Evolutionary conservation across 371 early-diverging fungal species (phyloP).

Genomic region (Sporodiniella umbellata): DNA sequence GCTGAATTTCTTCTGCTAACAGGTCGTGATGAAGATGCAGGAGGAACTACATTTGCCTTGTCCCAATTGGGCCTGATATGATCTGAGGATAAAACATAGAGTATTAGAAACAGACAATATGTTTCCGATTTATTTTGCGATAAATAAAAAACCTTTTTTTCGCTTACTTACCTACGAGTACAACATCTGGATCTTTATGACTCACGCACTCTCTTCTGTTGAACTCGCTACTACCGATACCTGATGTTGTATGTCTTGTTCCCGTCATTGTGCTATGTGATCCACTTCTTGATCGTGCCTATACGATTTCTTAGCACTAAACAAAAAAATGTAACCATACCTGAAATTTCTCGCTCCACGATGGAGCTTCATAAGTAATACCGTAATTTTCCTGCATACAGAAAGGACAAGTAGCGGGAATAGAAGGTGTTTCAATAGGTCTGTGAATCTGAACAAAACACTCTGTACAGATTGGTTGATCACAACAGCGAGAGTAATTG

Average conservation of each 20-base stretch:
- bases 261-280: conserved; percentile 27
- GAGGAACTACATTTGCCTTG: conserved; percentile 27
- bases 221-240: conserved; percentile 21
- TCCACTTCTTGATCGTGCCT: conserved; percentile 23
- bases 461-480: conserved; percentile 93
- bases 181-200: conserved; percentile 64
- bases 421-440: conserved; percentile 49
- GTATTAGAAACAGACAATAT: too few relatives aligned
- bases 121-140: too few relatives aligned
- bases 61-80: conserved; percentile 78
- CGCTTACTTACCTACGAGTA: conserved; percentile 75
- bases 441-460: conserved; percentile 93
- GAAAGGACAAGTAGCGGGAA: conserved; percentile 81
- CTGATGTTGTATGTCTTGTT: conserved; percentile 44
- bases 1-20: conserved; percentile 48
- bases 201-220: conserved; percentile 55
- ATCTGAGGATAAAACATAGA: conserved; percentile 38
- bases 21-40: conserved; percentile 7
- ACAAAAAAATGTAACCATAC: too few relatives aligned
- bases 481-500: conserved; percentile 92
- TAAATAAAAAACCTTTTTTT: too few relatives aligned
- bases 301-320: too few relatives aligned
- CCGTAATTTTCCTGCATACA: conserved; percentile 88
- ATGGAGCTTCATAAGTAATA: conserved; percentile 64
- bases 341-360: conserved; percentile 37